Evolutionary conservation across 108 stramenopile species (phyloP).

Genomic region (Discostella pseudostelligera): DNA sequence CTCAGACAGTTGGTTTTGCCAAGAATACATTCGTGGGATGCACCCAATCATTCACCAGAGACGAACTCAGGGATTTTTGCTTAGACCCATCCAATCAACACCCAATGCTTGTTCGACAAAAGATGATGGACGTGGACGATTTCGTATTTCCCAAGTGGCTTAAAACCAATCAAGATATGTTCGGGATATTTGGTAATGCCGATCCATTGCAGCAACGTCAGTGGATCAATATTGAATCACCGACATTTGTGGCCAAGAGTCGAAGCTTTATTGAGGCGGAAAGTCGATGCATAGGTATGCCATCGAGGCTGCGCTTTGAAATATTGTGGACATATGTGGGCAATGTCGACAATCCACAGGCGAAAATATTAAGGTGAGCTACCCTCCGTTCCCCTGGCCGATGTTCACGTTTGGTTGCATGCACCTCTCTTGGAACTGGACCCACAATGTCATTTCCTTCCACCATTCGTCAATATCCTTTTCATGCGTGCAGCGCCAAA

Average conservation of each 20-base stretch:
- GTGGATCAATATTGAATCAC: constrained; percentile 48
- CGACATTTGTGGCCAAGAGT: constrained; percentile 10
- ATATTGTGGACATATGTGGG: constrained; percentile 51
- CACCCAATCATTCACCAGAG: constrained; percentile 46
- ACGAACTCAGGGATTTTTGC: constrained; percentile 50
- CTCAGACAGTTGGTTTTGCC: constrained; percentile 32
- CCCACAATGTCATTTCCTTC: too few species aligned
- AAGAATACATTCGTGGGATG: constrained; percentile 56
- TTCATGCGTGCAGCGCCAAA: constrained; percentile 31
- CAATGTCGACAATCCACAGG: constrained; percentile 39
- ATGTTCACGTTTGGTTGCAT: too few species aligned
- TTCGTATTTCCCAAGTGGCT: constrained; percentile 37
- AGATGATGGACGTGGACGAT: constrained; percentile 4
- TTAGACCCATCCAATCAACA: constrained; percentile 10
- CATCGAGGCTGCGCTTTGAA: constrained; percentile 30
- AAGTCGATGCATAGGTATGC: constrained; percentile 32
- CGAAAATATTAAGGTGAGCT: constrained; percentile 45
- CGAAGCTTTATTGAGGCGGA: constrained; percentile 20
- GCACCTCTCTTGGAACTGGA: neutral
- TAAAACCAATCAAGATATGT: constrained; percentile 19
- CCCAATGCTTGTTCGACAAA: constrained; percentile 18
- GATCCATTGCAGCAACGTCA: constrained; percentile 61
- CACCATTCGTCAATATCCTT: too few species aligned
- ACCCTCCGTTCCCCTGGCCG: neutral
- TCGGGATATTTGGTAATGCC: constrained; percentile 65